A percentile compares a stretch with the other conserved stretches of the same genome.
These are phyloP conservation scores for Lipomyces starkeyi DNA, from an alignment of 805 yeast species.

Conservation along the genomic window DNA sequence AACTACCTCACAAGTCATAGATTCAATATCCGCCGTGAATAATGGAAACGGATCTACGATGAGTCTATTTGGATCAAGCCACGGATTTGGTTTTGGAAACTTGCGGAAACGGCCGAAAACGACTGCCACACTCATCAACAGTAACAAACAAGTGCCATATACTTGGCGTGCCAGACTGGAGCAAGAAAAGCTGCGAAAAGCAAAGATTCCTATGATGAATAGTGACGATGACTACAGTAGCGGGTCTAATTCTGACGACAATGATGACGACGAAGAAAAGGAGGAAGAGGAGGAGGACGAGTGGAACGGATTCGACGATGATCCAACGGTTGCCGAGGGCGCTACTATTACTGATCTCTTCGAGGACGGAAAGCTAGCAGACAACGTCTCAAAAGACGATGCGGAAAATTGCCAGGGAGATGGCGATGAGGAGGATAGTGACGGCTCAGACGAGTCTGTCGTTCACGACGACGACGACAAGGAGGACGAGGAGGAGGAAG, in stretches of 20 bases:
- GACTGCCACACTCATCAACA: conserved; percentile 12
- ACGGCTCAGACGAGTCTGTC: conserved; percentile 37
- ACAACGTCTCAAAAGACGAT: conserved; percentile 6
- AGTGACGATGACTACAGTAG: conserved; percentile 54
- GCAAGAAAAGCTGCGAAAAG: conserved; percentile 52
- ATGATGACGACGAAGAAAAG: conserved; percentile 44
- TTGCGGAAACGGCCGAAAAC: conserved; percentile 32
- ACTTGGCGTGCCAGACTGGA: conserved; percentile 74
- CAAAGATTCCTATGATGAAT: conserved; percentile 59
- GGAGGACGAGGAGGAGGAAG: conserved; percentile 37
- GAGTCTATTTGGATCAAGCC: conserved; percentile 2
- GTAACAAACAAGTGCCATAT: conserved; percentile 58
- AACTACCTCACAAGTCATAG: neutral
- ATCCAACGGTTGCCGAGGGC: conserved; percentile 30
- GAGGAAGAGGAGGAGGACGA: conserved; percentile 48
- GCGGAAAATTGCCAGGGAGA: conserved; percentile 17
- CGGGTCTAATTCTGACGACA: conserved; percentile 20
- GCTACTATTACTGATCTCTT: neutral
- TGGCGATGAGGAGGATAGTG: conserved; percentile 39
- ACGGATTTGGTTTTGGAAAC: conserved; percentile 58
- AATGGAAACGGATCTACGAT: neutral
- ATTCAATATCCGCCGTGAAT: neutral
- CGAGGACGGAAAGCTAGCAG: neutral
- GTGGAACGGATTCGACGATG: conserved; percentile 41
- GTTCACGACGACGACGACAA: conserved; percentile 39